Evolutionary conservation across 441 rosid genomes (phyloP), one percentile per base, ranked within the genome.

Genomic region (Mallotus repandus): DNA sequence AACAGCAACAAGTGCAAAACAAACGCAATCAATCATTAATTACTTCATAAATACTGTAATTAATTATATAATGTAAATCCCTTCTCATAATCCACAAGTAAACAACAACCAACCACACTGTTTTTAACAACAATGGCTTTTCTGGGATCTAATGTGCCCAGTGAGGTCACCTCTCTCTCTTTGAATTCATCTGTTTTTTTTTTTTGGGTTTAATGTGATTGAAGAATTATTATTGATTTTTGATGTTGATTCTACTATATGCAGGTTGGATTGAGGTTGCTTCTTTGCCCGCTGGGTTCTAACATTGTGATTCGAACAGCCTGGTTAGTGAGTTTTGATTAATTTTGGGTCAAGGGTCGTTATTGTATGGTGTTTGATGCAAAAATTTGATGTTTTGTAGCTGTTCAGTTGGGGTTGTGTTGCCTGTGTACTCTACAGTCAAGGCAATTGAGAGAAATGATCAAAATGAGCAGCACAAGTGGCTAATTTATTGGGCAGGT

Each of bases 401-500:
- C 80, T 89, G 96, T 78, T 78, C 90, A 2, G 84, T 89, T 50
- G 90, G 93, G 72, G 82, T 75, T 48, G 80, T 82, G 66, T 70
- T 90, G 52, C 93, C 96, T 16, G 88, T 85, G 69, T 90, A 87
- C 85, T 85, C 90, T 0, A 88, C 93, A 5, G 84, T 86, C 69
- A 86, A 83, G 72, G 96, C 93, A 21, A 85, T 90, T 9, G 93
- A 90, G 77, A 82, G 43, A 48, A 69, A 81, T 53, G 82, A 87
- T 83, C 78, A 63, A 75, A 68, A 74, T 66, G 86, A 79, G 70
- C 84, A 83, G 74, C 84, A 75, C 62, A 89, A 79, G 71, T 90
- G 96, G 90, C 88, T 90, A 59, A 59, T 85, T 62, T 90, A 90
- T 73, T 90, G 96, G 93, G 84, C 93, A 80, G 93, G 96, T 89